Base-by-base conservation (phyloP, 2,329 filamentous ascomycete species). In the Salinomyces thailandicus region DNA sequence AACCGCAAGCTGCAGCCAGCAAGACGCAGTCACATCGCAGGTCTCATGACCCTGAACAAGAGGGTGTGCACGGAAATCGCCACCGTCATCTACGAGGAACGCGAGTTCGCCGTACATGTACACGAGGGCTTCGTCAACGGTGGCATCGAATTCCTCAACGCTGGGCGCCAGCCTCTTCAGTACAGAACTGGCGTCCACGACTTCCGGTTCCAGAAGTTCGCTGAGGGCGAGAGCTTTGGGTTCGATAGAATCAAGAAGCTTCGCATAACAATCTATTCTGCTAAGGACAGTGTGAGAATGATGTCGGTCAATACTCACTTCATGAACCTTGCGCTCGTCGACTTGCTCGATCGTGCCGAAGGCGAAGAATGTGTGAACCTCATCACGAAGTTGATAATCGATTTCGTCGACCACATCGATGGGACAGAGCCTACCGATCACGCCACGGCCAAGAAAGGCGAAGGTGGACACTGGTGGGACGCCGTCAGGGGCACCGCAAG, bases 121-220 rank as follows among this genome's bases (percentile, higher is more conserved):
- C 51, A 57, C 29, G 47, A 51, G 33, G 52, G 51, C 14, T 34
- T 50, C 17, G 26, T 32, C 11, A 20, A 37, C 12, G 52, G 50
- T 7, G 54, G 55, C 14, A 44, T 56, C 36, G 55, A 58, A 33
- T 50, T 57, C 31, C 41, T 55, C 14, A 38, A 57, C 31, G 35
- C 45, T 12, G 53, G 55, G 8, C 46, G 50, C 22, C 54, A 58
- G 39, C 50, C 46, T 5, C 44, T 58, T 2, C 53, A 54, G 19
- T 56, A 52, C 35, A 41, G 41, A 46, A 26, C 9, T 3, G 33
- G 45, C 11, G 38, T 39, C 13, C 19, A 31, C 17, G 51, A 55
- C 28, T 35, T 35, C 6, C 51, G 50, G 16, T 58, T 57, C 41
- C 35, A 30, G n/a, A 44, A 45, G 17, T 56, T 57, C 43, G 33